phyloP scores from a whole-genome alignment of 305 asterid genomes.

The Stenogyne calaminthoides region DNA sequence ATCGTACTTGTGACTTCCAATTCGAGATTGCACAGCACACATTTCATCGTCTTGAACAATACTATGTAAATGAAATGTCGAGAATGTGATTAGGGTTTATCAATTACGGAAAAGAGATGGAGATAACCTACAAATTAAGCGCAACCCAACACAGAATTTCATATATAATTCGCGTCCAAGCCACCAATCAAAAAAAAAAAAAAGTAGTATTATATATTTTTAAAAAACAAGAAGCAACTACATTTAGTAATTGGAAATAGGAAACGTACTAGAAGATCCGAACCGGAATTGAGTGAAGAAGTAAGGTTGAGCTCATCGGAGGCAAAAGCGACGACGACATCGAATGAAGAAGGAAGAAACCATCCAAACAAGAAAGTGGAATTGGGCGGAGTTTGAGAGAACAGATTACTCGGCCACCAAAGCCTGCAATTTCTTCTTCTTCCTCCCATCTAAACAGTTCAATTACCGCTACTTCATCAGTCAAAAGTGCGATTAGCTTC shows the following conservation, averaged over 20 bases:
- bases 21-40: background rate
- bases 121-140: conserved; percentile 2
- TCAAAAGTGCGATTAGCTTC: background rate
- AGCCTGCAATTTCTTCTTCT: conserved; percentile 65
- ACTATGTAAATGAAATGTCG: background rate
- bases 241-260: conserved; percentile 3
- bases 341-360: conserved; percentile 64
- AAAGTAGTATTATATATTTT: background rate
- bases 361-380: conserved; percentile 75
- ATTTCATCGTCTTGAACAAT: conserved; percentile 1
- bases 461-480: conserved; percentile 22
- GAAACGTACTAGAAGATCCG: conserved; percentile 61
- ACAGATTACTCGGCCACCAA: conserved; percentile 83
- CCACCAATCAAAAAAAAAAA: conserved; percentile 15
- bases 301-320: conserved; percentile 44
- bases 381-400: conserved; percentile 43
- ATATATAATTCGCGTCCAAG: conserved; percentile 6
- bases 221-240: background rate
- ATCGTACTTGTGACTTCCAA: background rate
- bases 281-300: conserved; percentile 31
- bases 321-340: conserved; percentile 73
- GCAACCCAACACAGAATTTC: conserved; percentile 17
- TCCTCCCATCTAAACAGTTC: conserved; percentile 38
- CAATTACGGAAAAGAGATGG: background rate
- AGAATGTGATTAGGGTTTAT: conserved; percentile 21